Evolutionary conservation across 2,329 filamentous ascomycete genomes (phyloP).

Genomic region (Nemania sp.): DNA sequence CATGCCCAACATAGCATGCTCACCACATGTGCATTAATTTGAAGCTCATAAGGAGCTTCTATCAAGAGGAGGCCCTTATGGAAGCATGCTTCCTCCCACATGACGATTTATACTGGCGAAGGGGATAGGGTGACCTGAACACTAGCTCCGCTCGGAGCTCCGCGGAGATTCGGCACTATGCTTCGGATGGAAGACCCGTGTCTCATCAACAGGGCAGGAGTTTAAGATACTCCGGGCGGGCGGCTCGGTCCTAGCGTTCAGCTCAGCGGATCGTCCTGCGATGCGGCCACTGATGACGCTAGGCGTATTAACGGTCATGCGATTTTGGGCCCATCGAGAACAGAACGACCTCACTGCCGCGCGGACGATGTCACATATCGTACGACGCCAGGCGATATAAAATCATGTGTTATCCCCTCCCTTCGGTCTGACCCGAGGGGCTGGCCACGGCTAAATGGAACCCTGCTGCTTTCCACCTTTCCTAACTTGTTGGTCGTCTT

Average conservation of each 20-base stretch:
- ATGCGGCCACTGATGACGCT: neutral
- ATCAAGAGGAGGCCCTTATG: too few relatives aligned
- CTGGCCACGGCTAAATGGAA: neutral
- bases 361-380: neutral
- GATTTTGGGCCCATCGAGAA: too few relatives aligned
- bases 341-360: neutral
- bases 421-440: too few relatives aligned
- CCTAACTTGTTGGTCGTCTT: neutral
- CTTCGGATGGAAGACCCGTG: neutral
- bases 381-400: neutral
- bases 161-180: neutral
- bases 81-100: too few relatives aligned
- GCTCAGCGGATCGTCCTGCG: neutral
- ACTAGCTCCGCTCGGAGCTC: conserved; percentile 16
- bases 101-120: too few relatives aligned
- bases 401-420: neutral
- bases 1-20: too few relatives aligned
- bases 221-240: neutral
- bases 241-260: neutral
- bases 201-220: neutral
- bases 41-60: too few relatives aligned
- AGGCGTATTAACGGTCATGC: too few relatives aligned
- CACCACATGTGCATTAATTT: too few relatives aligned
- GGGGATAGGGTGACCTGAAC: too few relatives aligned
- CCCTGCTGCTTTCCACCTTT: neutral